Evolutionary conservation across 345 rosid species (phyloP).

Genomic region (Brassica incana): DNA sequence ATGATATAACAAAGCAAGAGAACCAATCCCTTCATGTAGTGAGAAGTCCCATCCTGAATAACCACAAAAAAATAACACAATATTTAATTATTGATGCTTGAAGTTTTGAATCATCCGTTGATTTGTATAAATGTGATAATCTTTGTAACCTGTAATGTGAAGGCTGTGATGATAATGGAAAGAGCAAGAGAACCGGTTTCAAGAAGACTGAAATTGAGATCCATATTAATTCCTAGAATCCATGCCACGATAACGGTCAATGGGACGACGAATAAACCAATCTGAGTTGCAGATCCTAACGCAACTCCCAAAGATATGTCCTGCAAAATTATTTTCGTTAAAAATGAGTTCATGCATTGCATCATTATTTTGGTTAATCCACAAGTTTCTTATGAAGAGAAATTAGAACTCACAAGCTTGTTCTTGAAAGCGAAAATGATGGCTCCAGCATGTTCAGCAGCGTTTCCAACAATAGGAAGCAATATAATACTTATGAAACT

Average conservation of each 20-base stretch:
- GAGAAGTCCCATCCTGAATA: slow-evolving; percentile 91
- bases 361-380: slow-evolving; percentile 3
- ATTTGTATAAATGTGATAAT: not conserved
- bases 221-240: slow-evolving; percentile 70
- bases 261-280: slow-evolving; percentile 91
- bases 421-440: slow-evolving; percentile 85
- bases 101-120: not conserved
- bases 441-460: slow-evolving; percentile 96
- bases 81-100: not conserved
- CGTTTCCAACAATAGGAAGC: slow-evolving; percentile 92
- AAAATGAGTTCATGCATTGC: slow-evolving; percentile 9
- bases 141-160: slow-evolving; percentile 74
- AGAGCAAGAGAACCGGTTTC: slow-evolving; percentile 84
- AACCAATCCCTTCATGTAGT: slow-evolving; percentile 82
- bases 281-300: slow-evolving; percentile 89
- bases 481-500: slow-evolving; percentile 88
- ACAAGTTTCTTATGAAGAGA: not conserved
- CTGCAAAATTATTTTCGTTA: slow-evolving; percentile 40
- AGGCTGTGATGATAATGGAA: slow-evolving; percentile 68
- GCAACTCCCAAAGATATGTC: slow-evolving; percentile 92
- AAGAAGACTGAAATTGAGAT: slow-evolving; percentile 83
- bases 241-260: slow-evolving; percentile 72
- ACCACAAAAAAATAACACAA: not conserved
- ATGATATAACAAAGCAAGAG: slow-evolving; percentile 81
- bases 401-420: slow-evolving; percentile 57